Percentiles rank a stretch among this genome's conserved stretches.
Conservation (phyloP, 352 stramenopile genomes). For the Nothophytophthora sp. region DNA sequence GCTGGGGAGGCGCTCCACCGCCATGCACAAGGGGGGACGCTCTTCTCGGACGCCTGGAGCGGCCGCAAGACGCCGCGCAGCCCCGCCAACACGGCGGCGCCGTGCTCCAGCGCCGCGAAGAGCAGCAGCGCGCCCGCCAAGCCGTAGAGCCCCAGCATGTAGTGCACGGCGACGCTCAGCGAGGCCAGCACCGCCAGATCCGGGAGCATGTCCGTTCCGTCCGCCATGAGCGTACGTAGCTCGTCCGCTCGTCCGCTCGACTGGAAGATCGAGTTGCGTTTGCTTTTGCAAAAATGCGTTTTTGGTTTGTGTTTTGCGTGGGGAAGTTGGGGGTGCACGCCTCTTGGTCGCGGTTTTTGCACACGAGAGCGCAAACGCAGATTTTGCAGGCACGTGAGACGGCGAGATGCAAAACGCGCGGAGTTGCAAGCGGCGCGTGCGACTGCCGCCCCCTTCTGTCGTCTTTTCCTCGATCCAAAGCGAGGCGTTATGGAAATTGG, state of each 20-base stretch:
- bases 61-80: no score
- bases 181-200: constrained; percentile 62
- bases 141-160: constrained; percentile 57
- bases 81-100: no score
- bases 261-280: not conserved
- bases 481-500: no score
- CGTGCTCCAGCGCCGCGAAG: constrained; percentile 43
- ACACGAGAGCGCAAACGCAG: no score
- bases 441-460: no score
- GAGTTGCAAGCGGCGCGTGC: no score
- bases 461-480: no score
- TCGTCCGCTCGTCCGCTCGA: constrained; percentile 6
- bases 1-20: no score
- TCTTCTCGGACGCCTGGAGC: not conserved
- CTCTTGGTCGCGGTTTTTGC: not conserved
- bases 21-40: no score
- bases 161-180: constrained; percentile 67
- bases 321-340: constrained; percentile 11
- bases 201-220: constrained; percentile 43
- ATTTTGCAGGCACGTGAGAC: no score
- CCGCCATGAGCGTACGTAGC: constrained; percentile 27
- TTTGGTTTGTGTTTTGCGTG: not conserved
- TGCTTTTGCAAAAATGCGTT: no score
- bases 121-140: constrained; percentile 41
- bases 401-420: no score